Conservation (phyloP, 345 rosid genomes). For the Sonneratia alba region DNA sequence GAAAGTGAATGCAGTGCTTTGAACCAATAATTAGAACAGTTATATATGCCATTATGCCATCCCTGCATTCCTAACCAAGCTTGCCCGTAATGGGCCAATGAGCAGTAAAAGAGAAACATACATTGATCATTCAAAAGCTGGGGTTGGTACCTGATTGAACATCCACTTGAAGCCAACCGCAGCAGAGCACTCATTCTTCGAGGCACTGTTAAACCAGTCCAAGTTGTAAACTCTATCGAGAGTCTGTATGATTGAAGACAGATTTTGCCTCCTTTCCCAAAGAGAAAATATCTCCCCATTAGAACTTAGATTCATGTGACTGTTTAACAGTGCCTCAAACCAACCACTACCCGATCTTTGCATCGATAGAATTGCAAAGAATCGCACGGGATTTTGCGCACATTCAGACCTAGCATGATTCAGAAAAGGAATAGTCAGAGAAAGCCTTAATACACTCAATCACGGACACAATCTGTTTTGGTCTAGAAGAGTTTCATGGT, state of each 20-base stretch:
- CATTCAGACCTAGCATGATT: constrained; percentile 58
- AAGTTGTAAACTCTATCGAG: constrained; percentile 82
- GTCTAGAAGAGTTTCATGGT: neutral
- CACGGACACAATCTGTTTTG: neutral
- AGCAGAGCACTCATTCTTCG: constrained; percentile 92
- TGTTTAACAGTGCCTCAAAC: constrained; percentile 93
- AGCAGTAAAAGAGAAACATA: neutral
- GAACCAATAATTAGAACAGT: neutral
- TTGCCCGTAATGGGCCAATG: too few relatives aligned
- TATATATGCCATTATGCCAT: neutral
- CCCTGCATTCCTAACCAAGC: too few relatives aligned
- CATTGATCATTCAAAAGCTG: neutral
- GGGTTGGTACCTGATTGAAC: constrained; percentile 74
- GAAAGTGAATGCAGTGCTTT: neutral
- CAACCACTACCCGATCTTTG: constrained; percentile 99
- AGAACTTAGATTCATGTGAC: constrained; percentile 82
- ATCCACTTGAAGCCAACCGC: constrained; percentile 99
- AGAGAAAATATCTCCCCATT: constrained; percentile 87
- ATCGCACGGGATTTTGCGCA: constrained; percentile 58
- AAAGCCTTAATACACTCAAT: neutral
- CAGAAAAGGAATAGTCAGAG: neutral
- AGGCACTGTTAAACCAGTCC: constrained; percentile 82
- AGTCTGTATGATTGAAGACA: constrained; percentile 48
- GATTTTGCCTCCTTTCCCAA: constrained; percentile 52
- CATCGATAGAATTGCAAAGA: constrained; percentile 83